Evolutionary conservation across 768 basidiomycete genomes (phyloP).

Genomic region (Amanita molliuscula): DNA sequence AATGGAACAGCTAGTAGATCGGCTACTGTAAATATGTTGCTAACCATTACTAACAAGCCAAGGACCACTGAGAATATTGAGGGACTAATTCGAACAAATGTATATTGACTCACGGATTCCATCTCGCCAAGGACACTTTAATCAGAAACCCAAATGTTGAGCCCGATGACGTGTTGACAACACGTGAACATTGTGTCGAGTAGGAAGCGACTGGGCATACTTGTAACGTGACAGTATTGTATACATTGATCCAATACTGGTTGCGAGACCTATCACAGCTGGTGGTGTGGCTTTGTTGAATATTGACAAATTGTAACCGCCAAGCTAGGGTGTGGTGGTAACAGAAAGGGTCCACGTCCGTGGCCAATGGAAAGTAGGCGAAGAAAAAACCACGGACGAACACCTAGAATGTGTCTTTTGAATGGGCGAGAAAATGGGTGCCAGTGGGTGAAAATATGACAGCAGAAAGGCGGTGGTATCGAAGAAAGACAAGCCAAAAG

Average conservation of each 20-base stretch:
- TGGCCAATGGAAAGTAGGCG: background rate
- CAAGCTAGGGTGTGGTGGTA: background rate
- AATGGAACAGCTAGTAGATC: slow-evolving; percentile 48
- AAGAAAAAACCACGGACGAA: background rate
- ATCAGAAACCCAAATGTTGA: slow-evolving; percentile 68
- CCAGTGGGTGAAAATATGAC: no score
- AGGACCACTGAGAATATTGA: background rate
- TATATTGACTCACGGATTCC: slow-evolving; percentile 42
- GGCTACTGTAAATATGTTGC: background rate
- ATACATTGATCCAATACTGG: background rate
- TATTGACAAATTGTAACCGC: background rate
- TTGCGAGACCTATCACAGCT: background rate
- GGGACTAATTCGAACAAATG: background rate
- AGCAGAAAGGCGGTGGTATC: no score
- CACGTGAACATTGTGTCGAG: slow-evolving; percentile 6
- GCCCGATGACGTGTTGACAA: slow-evolving; percentile 31
- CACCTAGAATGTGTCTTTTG: background rate
- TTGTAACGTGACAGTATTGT: background rate
- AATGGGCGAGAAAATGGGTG: no score
- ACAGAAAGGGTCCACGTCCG: background rate
- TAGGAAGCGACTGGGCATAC: background rate
- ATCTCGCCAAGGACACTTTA: slow-evolving; percentile 60
- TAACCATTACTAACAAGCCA: background rate
- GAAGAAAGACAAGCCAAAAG: no score
- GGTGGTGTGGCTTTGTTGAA: background rate